A percentile compares a stretch with the other conserved stretches of the same genome.
Conservation (phyloP, 2,329 filamentous ascomycete genomes). For the Colletotrichum nymphaeae region DNA sequence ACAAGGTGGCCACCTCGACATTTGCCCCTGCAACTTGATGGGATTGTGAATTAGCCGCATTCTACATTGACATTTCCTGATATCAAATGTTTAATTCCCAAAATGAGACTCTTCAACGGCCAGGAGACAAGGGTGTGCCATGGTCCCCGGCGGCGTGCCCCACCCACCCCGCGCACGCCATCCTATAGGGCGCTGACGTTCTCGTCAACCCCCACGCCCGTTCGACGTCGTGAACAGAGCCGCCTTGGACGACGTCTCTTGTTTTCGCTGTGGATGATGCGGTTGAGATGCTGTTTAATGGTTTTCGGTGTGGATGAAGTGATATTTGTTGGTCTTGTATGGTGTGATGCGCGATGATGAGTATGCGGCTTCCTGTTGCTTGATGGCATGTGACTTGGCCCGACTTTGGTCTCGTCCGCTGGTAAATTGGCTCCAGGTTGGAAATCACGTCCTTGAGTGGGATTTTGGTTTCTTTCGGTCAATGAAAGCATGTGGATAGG, state of each 20-base stretch:
- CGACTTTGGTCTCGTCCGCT: too few relatives aligned
- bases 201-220: constrained; percentile 31
- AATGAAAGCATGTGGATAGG: too few relatives aligned
- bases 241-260: constrained; percentile 31
- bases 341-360: background rate
- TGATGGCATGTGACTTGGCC: background rate
- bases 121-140: constrained; percentile 32
- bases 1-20: constrained; percentile 15
- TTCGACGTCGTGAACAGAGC: constrained; percentile 15
- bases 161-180: constrained; percentile 35
- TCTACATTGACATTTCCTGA: background rate
- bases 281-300: background rate
- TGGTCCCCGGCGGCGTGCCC: constrained; percentile 26
- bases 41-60: background rate
- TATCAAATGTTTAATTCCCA: constrained; percentile 16
- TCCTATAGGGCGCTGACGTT: constrained; percentile 35
- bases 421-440: too few relatives aligned
- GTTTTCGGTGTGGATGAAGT: too few relatives aligned
- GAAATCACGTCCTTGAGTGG: too few relatives aligned
- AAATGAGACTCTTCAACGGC: constrained; percentile 8
- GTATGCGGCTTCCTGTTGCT: background rate
- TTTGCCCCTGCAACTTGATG: background rate
- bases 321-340: too few relatives aligned
- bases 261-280: background rate
- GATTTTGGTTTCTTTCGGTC: too few relatives aligned